Conservation (phyloP, 306 rosid species). For the Gillenia trifoliata region DNA sequence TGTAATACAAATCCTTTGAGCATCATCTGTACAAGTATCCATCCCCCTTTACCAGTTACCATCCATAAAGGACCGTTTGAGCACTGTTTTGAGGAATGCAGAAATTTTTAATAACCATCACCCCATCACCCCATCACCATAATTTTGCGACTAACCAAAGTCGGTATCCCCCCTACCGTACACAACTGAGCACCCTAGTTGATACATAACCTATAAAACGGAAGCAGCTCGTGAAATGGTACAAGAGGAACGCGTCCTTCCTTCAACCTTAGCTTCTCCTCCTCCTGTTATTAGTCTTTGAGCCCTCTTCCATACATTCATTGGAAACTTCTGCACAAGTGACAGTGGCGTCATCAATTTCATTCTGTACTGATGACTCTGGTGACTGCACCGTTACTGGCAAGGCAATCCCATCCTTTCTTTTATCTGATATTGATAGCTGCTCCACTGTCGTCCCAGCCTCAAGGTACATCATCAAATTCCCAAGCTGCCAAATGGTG, state of each 20-base stretch:
- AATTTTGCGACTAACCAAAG: background rate
- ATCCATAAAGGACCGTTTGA: background rate
- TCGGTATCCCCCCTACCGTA: background rate
- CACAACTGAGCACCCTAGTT: background rate
- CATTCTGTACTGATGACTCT: background rate
- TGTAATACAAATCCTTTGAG: background rate
- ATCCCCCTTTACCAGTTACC: background rate
- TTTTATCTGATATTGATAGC: constrained; percentile 29
- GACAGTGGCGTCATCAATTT: background rate
- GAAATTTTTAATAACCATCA: background rate
- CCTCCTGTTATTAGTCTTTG: background rate
- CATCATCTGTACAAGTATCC: background rate
- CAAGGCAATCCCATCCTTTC: constrained; percentile 25
- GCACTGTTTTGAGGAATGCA: background rate
- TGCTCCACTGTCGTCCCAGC: constrained; percentile 38
- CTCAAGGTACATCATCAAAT: constrained; percentile 66
- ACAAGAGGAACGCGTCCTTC: background rate
- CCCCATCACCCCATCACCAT: background rate
- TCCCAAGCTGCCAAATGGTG: constrained; percentile 50
- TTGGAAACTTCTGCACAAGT: background rate
- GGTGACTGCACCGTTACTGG: constrained; percentile 31
- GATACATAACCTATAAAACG: background rate
- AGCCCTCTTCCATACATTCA: background rate
- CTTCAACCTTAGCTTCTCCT: background rate
- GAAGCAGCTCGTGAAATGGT: background rate